Percentiles rank a stretch among this genome's conserved stretches.
Conservation (phyloP, 2,329 filamentous ascomycete species). For the Botrytis pseudocinerea region DNA sequence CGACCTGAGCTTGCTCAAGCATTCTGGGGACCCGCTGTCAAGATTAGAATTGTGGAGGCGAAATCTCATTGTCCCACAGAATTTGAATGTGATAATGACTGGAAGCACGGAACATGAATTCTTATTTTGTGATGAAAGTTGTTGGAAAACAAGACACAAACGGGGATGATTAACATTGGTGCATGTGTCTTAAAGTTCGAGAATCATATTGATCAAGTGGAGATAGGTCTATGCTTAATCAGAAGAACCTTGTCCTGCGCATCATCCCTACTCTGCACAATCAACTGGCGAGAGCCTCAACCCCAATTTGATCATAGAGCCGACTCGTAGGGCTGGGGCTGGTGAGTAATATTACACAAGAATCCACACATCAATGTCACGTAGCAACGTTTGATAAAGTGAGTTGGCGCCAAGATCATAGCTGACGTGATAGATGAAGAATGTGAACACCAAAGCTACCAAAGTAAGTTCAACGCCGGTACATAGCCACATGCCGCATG, state of each 20-base stretch:
- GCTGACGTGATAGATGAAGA: constrained; percentile 19
- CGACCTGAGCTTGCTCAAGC: constrained; percentile 12
- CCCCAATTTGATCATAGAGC: background rate
- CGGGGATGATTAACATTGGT: background rate
- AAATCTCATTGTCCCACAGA: background rate
- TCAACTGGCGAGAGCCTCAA: background rate
- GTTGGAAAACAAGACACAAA: background rate
- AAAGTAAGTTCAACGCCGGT: constrained; percentile 10
- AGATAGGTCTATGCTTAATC: constrained; percentile 10
- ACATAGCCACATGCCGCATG: constrained; percentile 19
- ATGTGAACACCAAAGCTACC: background rate
- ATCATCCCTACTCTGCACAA: background rate
- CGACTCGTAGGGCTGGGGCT: constrained; percentile 17
- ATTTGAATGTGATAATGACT: background rate
- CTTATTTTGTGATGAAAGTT: background rate
- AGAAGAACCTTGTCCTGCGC: constrained; percentile 1
- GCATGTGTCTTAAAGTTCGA: background rate
- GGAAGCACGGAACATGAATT: background rate
- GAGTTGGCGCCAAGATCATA: constrained; percentile 12
- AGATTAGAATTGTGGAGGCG: background rate
- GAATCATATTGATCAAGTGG: background rate
- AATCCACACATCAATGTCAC: constrained; percentile 20
- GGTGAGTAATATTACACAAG: constrained; percentile 7
- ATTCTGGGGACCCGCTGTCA: constrained; percentile 9
- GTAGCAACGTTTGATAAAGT: constrained; percentile 1